Conservation (phyloP, 23 red algal species). For the Chondrus crispus region DNA sequence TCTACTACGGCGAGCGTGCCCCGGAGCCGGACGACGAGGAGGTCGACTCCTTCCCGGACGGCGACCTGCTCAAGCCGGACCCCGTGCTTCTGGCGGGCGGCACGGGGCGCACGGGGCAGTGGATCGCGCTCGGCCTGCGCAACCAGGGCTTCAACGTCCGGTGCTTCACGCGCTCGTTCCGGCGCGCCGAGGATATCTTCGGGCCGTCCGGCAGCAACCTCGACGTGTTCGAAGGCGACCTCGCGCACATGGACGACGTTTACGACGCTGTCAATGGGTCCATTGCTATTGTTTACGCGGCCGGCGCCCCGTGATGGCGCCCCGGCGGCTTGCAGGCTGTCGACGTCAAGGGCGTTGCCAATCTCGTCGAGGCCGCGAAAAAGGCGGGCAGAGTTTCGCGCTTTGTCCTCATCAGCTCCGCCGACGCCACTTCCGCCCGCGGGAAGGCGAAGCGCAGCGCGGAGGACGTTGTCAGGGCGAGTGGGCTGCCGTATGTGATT, state of each 20-base stretch:
- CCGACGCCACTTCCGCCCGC: neutral
- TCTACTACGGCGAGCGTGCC: conserved; percentile 62
- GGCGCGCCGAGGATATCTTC: conserved; percentile 50
- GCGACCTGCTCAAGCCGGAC: conserved; percentile 31
- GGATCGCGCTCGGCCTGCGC: conserved; percentile 61
- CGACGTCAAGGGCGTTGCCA: conserved; percentile 27
- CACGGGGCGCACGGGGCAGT: conserved; percentile 57
- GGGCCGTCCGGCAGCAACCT: conserved; percentile 68
- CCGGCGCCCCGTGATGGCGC: conserved; percentile 26
- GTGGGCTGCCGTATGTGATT: conserved; percentile 54
- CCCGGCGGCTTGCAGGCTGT: conserved; percentile 41
- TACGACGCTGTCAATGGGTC: conserved; percentile 40
- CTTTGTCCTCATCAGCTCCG: conserved; percentile 53
- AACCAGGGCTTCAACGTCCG: conserved; percentile 67
- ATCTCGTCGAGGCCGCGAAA: conserved; percentile 19
- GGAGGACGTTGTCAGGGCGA: neutral
- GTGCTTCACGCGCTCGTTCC: conserved; percentile 33
- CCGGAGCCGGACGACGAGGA: neutral
- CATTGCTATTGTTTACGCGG: conserved; percentile 41
- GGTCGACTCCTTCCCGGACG: no score
- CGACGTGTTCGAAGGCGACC: conserved; percentile 46
- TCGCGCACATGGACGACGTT: conserved; percentile 14
- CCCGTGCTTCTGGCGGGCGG: conserved; percentile 65
- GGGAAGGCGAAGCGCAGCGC: conserved; percentile 26
- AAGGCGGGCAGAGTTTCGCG: conserved; percentile 25